Conservation (phyloP, 441 rosid genomes). For the Rhodomyrtus psidioides region DNA sequence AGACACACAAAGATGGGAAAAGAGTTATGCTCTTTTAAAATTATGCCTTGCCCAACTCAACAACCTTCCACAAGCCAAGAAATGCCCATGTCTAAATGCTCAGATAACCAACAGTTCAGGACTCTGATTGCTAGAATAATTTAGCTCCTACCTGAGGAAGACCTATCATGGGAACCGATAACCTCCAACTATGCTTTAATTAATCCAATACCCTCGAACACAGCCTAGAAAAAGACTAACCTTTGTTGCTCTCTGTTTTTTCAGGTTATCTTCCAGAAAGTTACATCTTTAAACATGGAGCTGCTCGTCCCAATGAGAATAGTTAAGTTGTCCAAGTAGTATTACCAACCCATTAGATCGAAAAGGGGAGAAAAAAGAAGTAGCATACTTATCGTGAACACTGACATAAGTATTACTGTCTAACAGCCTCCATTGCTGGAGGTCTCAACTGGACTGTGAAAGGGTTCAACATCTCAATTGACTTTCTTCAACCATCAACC, state of each 20-base stretch:
- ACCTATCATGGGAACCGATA: neutral
- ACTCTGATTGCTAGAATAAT: neutral
- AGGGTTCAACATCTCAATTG: neutral
- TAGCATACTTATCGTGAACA: accelerated
- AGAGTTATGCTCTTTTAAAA: neutral
- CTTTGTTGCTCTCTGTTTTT: neutral
- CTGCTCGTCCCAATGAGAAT: neutral
- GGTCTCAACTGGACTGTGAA: accelerated
- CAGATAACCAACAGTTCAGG: neutral
- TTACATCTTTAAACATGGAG: neutral
- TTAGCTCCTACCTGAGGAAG: neutral
- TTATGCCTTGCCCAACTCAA: too few species aligned
- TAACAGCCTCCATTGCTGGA: neutral
- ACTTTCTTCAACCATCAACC: neutral
- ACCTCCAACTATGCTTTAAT: neutral
- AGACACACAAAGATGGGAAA: neutral
- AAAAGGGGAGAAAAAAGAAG: neutral
- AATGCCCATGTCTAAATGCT: neutral
- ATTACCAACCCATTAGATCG: neutral
- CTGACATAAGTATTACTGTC: neutral
- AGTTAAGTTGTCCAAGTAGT: neutral
- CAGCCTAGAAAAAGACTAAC: neutral
- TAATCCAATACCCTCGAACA: neutral
- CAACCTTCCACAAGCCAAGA: too few species aligned
- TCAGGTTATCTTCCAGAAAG: neutral